A percentile compares a stretch with the other conserved stretches of the same genome.
phyloP scores from a whole-genome alignment of 164 flowering plant genomes.

The Vitis rupestris region DNA sequence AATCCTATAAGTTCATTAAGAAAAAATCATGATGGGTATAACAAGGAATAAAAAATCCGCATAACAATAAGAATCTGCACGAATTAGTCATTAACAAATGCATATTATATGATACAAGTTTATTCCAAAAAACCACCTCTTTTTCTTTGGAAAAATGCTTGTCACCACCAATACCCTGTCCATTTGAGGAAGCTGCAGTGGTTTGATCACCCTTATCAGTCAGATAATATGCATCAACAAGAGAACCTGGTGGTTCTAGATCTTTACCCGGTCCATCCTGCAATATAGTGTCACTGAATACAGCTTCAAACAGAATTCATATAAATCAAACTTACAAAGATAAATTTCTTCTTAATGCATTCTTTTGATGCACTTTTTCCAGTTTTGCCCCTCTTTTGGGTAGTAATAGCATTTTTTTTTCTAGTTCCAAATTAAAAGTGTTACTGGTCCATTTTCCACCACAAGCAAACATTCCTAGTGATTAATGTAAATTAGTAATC shows the following conservation, averaged over 20 bases:
- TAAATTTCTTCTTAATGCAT: not conserved
- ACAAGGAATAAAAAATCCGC: not conserved
- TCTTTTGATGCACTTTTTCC: no score
- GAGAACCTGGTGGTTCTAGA: constrained; percentile 39
- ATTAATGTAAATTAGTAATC: not conserved
- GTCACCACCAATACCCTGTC: constrained; percentile 14
- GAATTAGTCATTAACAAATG: not conserved
- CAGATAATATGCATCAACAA: constrained; percentile 60
- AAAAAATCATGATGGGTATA: no score
- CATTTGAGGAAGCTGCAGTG: constrained; percentile 18
- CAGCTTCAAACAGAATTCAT: constrained; percentile 6
- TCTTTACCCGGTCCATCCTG: constrained; percentile 40
- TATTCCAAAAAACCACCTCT: constrained; percentile 36
- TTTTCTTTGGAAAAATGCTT: constrained; percentile 24
- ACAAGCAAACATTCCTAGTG: not conserved
- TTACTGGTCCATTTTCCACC: no score
- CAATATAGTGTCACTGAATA: constrained; percentile 20
- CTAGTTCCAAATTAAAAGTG: no score
- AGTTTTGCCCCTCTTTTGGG: no score
- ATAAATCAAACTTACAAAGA: not conserved
- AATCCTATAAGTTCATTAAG: constrained; percentile 32
- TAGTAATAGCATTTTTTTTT: no score
- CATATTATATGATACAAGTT: not conserved
- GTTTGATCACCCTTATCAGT: constrained; percentile 32
- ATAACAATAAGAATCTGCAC: not conserved